Evolutionary conservation across 2,329 filamentous ascomycete genomes (phyloP).

Genomic region (Amauroascus verrucosus): DNA sequence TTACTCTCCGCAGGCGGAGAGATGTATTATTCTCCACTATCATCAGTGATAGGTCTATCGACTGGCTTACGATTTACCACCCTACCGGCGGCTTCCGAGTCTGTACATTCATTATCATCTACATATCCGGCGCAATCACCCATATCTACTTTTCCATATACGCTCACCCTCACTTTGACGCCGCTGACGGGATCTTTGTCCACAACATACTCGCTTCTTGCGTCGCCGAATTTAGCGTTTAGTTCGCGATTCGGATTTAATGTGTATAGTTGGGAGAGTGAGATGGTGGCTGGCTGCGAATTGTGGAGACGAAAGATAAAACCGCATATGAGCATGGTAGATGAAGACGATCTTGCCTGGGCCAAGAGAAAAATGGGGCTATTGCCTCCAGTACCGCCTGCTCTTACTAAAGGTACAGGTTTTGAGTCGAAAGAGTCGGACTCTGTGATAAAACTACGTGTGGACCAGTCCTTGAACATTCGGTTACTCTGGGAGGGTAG

Average conservation of each 20-base stretch:
- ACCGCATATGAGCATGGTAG: slow-evolving; percentile 31
- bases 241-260: slow-evolving; percentile 95
- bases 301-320: slow-evolving; percentile 59
- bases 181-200: slow-evolving; percentile 90
- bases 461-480: slow-evolving; percentile 80
- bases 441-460: slow-evolving; percentile 77
- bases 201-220: slow-evolving; percentile 83
- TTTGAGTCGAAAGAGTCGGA: slow-evolving; percentile 44
- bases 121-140: slow-evolving; percentile 21
- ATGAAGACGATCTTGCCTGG: slow-evolving; percentile 35
- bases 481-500: slow-evolving; percentile 87
- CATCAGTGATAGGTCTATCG: slow-evolving; percentile 86
- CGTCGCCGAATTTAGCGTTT: slow-evolving; percentile 69
- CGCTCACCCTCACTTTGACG: slow-evolving; percentile 84
- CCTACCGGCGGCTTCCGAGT: slow-evolving; percentile 47
- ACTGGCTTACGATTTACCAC: slow-evolving; percentile 84
- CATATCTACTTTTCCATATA: slow-evolving; percentile 72
- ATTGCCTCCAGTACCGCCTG: slow-evolving; percentile 2
- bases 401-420: slow-evolving; percentile 20
- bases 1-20: slow-evolving; percentile 87
- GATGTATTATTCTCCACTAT: slow-evolving; percentile 88
- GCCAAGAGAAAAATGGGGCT: slow-evolving; percentile 35
- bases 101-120: slow-evolving; percentile 14
- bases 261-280: slow-evolving; percentile 94
- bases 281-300: slow-evolving; percentile 84